These are phyloP conservation scores for Cucumis hystrix DNA, from an alignment of 306 rosid genomes.

Conservation along the genomic window DNA sequence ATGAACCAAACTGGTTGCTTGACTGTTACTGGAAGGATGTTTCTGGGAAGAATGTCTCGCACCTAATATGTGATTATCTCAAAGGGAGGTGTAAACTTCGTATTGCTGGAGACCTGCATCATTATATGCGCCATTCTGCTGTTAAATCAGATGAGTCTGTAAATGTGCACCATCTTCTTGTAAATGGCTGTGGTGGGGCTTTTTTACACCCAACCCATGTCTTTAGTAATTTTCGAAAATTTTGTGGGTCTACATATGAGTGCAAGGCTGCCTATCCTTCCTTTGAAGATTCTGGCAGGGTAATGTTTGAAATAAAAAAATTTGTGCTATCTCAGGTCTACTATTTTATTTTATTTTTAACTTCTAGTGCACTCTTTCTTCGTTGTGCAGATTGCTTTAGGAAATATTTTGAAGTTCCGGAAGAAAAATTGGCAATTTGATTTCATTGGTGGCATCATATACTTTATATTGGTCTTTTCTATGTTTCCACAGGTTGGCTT, in stretches of 20 bases:
- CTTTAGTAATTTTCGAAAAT: slow-evolving; percentile 55
- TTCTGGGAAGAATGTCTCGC: slow-evolving; percentile 80
- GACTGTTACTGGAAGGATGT: slow-evolving; percentile 89
- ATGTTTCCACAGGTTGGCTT: slow-evolving; percentile 91
- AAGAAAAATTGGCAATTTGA: slow-evolving; percentile 99
- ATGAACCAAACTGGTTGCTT: slow-evolving; percentile 88
- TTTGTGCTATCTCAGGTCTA: slow-evolving; percentile 9
- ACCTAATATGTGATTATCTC: slow-evolving; percentile 67
- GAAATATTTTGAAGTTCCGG: slow-evolving; percentile 86
- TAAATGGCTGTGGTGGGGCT: slow-evolving; percentile 99
- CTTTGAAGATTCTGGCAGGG: slow-evolving; percentile 88
- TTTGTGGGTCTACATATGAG: slow-evolving; percentile 52
- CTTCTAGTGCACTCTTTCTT: neutral
- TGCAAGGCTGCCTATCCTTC: slow-evolving; percentile 95
- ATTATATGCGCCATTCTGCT: slow-evolving; percentile 94
- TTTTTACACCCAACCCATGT: slow-evolving; percentile 98
- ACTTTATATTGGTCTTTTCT: slow-evolving; percentile 72
- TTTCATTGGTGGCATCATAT: slow-evolving; percentile 96
- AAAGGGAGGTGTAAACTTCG: slow-evolving; percentile 94
- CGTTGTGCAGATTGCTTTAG: slow-evolving; percentile 69
- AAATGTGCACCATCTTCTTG: slow-evolving; percentile 68
- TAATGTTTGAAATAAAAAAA: slow-evolving; percentile 16
- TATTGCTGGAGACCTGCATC: slow-evolving; percentile 98
- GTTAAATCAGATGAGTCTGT: slow-evolving; percentile 64
- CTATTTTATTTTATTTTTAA: slow-evolving; percentile 5